Conservation (phyloP, 2,329 filamentous ascomycete genomes). For the Xylariales sp. region DNA sequence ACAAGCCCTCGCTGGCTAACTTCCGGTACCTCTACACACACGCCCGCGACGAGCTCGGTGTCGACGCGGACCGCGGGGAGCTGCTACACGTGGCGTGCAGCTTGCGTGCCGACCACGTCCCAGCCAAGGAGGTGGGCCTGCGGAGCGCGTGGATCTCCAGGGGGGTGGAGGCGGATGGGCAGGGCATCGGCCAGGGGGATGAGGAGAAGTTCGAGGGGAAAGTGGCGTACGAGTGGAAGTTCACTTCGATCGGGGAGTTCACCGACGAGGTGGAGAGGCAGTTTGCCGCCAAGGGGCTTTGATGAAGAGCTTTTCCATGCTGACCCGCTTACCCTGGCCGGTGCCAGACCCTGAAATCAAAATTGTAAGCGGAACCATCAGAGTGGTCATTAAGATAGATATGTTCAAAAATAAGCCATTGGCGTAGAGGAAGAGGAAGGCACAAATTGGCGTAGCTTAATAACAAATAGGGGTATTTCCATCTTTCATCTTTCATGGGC, state of each 20-base stretch:
- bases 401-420: too few relatives aligned
- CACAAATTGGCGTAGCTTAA: too few relatives aligned
- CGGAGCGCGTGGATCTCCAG: background rate
- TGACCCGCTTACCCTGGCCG: too few relatives aligned
- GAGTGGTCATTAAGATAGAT: too few relatives aligned
- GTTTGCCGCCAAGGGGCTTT: too few relatives aligned
- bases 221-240: background rate
- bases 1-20: slow-evolving; percentile 64
- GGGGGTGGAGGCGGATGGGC: background rate
- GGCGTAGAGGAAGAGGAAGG: too few relatives aligned
- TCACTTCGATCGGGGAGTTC: background rate
- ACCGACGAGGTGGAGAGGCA: too few relatives aligned
- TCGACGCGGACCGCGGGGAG: slow-evolving; percentile 39
- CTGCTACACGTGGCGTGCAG: slow-evolving; percentile 61
- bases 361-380: too few relatives aligned
- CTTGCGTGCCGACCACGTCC: slow-evolving; percentile 62
- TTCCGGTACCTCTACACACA: slow-evolving; percentile 61
- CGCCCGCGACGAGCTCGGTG: slow-evolving; percentile 48
- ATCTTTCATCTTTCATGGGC: too few relatives aligned
- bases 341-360: too few relatives aligned
- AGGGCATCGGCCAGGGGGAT: background rate
- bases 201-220: background rate
- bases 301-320: too few relatives aligned
- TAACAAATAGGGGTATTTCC: too few relatives aligned
- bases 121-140: background rate